These are phyloP conservation scores for Colletotrichum tofieldiae DNA, from an alignment of 2,329 filamentous ascomycete species.

Conservation along the genomic window DNA sequence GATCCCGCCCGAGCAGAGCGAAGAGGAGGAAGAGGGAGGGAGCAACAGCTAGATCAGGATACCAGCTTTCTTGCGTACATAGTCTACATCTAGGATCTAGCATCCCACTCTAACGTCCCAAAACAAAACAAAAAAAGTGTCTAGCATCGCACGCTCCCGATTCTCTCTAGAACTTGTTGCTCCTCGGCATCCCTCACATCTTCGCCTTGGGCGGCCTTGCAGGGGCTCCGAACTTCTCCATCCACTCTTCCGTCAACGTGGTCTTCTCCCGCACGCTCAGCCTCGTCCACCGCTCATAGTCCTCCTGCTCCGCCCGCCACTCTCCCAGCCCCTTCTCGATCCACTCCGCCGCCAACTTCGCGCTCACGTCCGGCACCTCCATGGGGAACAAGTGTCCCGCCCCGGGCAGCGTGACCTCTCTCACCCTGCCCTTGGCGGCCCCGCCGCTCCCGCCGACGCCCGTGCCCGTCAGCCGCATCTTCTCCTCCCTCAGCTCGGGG, in stretches of 20 bases:
- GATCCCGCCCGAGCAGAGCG: slow-evolving; percentile 65
- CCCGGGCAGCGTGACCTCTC: slow-evolving; percentile 73
- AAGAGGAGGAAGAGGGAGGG: slow-evolving; percentile 45
- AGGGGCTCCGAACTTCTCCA: slow-evolving; percentile 64
- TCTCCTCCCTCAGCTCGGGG: slow-evolving; percentile 65
- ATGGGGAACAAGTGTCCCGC: slow-evolving; percentile 88
- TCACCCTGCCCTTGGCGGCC: slow-evolving; percentile 75
- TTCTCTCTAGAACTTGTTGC: neutral
- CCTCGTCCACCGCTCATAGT: slow-evolving; percentile 70
- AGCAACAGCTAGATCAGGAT: slow-evolving; percentile 23
- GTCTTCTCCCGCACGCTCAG: slow-evolving; percentile 68
- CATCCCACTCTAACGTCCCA: neutral
- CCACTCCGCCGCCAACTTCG: slow-evolving; percentile 71
- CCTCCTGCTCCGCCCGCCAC: slow-evolving; percentile 71
- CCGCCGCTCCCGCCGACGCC: slow-evolving; percentile 80
- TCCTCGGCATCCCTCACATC: slow-evolving; percentile 23
- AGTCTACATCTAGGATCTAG: slow-evolving; percentile 34
- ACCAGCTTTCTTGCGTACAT: slow-evolving; percentile 28
- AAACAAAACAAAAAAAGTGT: neutral
- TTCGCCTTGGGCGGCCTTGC: slow-evolving; percentile 43
- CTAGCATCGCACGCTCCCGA: neutral
- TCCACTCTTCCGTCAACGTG: slow-evolving; percentile 69
- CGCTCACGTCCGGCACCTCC: slow-evolving; percentile 80
- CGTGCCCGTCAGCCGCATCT: slow-evolving; percentile 75
- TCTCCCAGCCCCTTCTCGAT: slow-evolving; percentile 69